Percentiles rank a stretch among this genome's conserved stretches.
phyloP scores from a whole-genome alignment of 23 red algal species.

The Gracilaria caudata region DNA sequence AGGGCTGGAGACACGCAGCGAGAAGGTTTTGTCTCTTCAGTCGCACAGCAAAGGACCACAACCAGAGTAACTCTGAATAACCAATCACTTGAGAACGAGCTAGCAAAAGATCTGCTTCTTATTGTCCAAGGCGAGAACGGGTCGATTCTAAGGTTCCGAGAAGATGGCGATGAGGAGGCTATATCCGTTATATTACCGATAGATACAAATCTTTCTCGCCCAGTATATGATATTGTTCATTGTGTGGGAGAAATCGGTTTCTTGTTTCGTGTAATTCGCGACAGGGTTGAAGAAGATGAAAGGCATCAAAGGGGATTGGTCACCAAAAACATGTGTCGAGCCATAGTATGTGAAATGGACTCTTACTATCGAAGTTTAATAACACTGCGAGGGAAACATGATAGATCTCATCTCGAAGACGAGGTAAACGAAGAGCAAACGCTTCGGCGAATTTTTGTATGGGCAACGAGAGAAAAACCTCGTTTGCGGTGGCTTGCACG shows the following conservation, averaged over 20 bases:
- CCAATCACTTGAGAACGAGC: conserved; percentile 25
- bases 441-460: conserved; percentile 76
- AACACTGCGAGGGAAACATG: conserved; percentile 26
- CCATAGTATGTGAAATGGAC: conserved; percentile 83
- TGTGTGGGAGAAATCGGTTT: conserved; percentile 77
- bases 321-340: conserved; percentile 62
- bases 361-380: conserved; percentile 79
- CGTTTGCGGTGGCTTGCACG: conserved; percentile 78
- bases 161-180: conserved; percentile 16
- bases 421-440: conserved; percentile 23
- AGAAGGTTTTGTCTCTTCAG: neutral
- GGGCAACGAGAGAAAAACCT: conserved; percentile 62
- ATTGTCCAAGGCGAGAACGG: conserved; percentile 75
- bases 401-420: neutral
- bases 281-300: conserved; percentile 26
- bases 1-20: neutral
- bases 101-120: conserved; percentile 50
- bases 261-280: conserved; percentile 62
- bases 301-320: conserved; percentile 48
- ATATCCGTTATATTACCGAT: conserved; percentile 21
- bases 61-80: conserved; percentile 27
- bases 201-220: conserved; percentile 11
- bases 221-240: conserved; percentile 43
- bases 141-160: conserved; percentile 32
- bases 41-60: neutral